Evolutionary conservation across 2,329 filamentous ascomycete genomes (phyloP), one percentile per base, ranked within the genome.

Genomic region (Aureobasidium sp.): DNA sequence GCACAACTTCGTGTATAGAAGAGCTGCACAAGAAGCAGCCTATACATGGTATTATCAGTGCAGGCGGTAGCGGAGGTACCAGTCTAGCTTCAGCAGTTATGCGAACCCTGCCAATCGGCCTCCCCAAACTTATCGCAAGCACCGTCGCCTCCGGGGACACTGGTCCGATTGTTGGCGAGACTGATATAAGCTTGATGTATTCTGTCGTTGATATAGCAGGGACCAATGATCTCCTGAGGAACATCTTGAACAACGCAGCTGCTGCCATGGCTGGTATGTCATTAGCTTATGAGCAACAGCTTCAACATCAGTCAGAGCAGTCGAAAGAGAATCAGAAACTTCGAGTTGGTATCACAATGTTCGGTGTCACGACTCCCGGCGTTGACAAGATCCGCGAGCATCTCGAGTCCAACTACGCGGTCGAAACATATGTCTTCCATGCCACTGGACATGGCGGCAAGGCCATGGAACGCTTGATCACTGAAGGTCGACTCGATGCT

Each of bases 201-300:
- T 85, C 81, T 17, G 85, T 90, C 1, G 86, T 89, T 15, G 87
- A 90, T 62, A 80, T 90, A 56, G 84, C 86, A 1, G 87, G 87
- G 0, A 70, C 82, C 11, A 90, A 89, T 64, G 72, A 77, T 1
- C 74, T 89, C 3, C 72, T 89, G 15, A 76, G 77, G 7, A 74
- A 75, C 2, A 79, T 89, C 0, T 70, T 90, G 7, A 72, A 75
- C 24, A 90, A 90, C 66, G 86, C 87, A 0, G 85, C 82, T 0
- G 81, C 79, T 0, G 81, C 84, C 0, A 82, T 89, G 40, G 75
- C 75, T 0, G 86, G 80, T 0, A 86, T 87, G 79, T 81, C 83
- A 0, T 63, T 65, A 1, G 72, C 77, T 0, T 84, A 83, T 62
- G 66, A 70, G 42, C 60, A 53, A 7, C 62, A 61, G 3, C 52